These are phyloP conservation scores for Psidium guajava DNA, from an alignment of 345 rosid genomes.

Conservation along the genomic window DNA sequence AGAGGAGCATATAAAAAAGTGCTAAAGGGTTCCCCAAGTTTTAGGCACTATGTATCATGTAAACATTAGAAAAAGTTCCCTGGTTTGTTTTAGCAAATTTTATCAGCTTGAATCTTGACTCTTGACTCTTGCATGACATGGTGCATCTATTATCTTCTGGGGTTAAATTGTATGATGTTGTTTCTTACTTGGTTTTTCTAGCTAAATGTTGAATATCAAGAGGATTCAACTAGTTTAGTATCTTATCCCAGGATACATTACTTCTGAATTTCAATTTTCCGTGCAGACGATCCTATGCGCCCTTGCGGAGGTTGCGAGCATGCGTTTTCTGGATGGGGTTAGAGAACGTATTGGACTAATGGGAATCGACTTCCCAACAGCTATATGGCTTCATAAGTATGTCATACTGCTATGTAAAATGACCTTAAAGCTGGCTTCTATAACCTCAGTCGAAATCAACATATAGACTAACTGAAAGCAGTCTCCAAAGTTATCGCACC, in stretches of 20 bases:
- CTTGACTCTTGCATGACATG: neutral
- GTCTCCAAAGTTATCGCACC: neutral
- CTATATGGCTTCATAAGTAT: constrained; percentile 80
- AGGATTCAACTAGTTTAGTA: neutral
- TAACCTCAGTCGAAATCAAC: neutral
- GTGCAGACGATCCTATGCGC: constrained; percentile 70
- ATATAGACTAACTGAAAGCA: neutral
- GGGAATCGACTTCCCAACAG: constrained; percentile 73
- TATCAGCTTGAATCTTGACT: neutral
- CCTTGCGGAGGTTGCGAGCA: constrained; percentile 74
- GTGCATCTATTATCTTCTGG: neutral
- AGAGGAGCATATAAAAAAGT: neutral
- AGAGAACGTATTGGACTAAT: constrained; percentile 48
- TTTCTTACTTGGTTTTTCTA: neutral
- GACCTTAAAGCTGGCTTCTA: neutral
- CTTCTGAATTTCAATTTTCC: neutral
- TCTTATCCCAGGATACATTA: neutral
- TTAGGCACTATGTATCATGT: neutral
- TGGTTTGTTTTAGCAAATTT: neutral
- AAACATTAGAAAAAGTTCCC: neutral
- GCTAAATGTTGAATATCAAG: neutral
- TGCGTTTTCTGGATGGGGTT: constrained; percentile 62
- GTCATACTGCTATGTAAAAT: constrained; percentile 2
- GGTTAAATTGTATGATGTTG: neutral
- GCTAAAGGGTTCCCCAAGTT: neutral